Evolutionary conservation across 1,284 basidiomycete species (phyloP), one percentile per base, ranked within the genome.

Genomic region (Cystobasidium sp.): DNA sequence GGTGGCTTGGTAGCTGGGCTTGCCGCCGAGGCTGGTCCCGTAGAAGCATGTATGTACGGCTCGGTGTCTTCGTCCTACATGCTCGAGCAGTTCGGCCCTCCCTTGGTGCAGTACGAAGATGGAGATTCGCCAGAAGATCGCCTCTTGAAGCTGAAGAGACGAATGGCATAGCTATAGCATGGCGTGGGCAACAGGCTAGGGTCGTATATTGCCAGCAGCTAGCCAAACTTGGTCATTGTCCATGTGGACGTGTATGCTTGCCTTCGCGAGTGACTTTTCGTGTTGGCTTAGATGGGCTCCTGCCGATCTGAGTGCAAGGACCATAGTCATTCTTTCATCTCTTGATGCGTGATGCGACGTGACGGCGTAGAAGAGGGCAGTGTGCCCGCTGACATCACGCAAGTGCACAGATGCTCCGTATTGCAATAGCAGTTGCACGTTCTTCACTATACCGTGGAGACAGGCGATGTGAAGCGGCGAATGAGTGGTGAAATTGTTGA

Each of bases 361-460:
- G 20, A 51, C 12, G 59, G 55, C 66, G 43, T 73, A 18, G 76
- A 80, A 84, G 24, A 84, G 74, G 6, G 93, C 87, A 16, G 93
- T 93, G 79, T 94, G 93, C 0, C 91, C 92, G 52, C 91, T 84
- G 3, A 83, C 81, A 79, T 94, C 91, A 55, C 92, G 86, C 9
- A 90, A 84, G 82, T 96, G 94, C 10, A 97, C 93, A n/a, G 92
- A 85, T 1, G 92, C 92, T 1, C 94, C 94, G 0, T 88, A 88
- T 74, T 88, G 85, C 44, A 97, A 85, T 44, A 97, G 84, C 47
- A 87, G 80, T 43, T 85, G 83, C 37, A 89, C 87, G 64, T 88
- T 87, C 6, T 81, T 82, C 0, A 83, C 77, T 76, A 87, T 86
- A 0, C 91, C 91, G 66, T 89, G 88, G 47, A 94, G 81, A 51